Conservation (phyloP, 441 rosid genomes). For the Sinapis alba region DNA sequence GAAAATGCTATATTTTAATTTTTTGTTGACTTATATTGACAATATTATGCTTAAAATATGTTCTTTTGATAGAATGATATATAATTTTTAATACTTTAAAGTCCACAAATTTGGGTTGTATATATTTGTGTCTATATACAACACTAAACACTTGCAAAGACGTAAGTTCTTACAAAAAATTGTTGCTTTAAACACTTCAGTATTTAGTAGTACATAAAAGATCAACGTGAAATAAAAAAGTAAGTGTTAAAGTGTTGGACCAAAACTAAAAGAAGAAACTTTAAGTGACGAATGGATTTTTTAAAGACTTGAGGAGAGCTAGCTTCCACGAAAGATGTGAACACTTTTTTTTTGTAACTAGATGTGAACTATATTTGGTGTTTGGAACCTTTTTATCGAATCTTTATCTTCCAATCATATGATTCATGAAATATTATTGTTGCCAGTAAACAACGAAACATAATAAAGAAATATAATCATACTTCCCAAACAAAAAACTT, state of each 20-base stretch:
- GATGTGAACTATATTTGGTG: background rate
- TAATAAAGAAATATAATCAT: background rate
- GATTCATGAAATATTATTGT: too few species aligned
- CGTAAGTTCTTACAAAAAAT: background rate
- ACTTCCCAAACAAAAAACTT: background rate
- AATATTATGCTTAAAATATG: background rate
- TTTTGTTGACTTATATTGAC: slow-evolving; percentile 1
- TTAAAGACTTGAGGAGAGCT: background rate
- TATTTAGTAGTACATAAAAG: background rate
- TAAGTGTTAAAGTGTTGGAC: background rate
- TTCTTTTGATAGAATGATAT: background rate
- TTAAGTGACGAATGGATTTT: background rate
- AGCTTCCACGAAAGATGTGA: background rate
- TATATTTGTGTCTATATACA: background rate
- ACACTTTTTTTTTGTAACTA: too few species aligned
- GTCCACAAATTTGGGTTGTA: background rate
- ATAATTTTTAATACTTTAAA: background rate
- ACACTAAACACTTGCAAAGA: background rate
- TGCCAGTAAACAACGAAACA: too few species aligned
- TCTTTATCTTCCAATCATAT: background rate
- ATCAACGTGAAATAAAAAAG: background rate
- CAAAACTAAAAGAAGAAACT: background rate
- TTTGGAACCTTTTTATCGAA: background rate
- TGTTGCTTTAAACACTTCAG: background rate
- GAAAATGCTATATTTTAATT: background rate